Conservation (phyloP, 768 basidiomycete species). For the Plicaturopsis crispa region DNA sequence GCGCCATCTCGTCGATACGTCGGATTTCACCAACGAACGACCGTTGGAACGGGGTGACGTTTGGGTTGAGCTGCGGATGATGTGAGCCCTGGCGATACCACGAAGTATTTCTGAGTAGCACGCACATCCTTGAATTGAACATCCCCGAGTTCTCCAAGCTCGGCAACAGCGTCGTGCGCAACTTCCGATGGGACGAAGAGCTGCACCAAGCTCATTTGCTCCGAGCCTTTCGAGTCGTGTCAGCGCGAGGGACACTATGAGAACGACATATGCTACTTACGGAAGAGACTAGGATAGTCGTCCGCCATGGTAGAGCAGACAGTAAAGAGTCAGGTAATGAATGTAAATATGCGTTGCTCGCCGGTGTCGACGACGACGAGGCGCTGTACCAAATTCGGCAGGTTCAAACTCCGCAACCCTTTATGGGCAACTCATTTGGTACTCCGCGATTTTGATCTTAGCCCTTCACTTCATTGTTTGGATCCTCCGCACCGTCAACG, state of each 20-base stretch:
- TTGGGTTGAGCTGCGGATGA: slow-evolving; percentile 72
- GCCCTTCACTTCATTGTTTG: too few species aligned
- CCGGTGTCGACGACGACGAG: too few species aligned
- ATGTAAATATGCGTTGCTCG: too few species aligned
- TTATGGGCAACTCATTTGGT: too few species aligned
- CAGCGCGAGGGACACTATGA: slow-evolving; percentile 3
- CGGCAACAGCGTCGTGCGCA: slow-evolving; percentile 92
- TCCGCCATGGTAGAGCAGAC: slow-evolving; percentile 59
- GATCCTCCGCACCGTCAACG: too few species aligned
- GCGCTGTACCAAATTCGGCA: too few species aligned
- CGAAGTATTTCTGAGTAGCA: slow-evolving; percentile 5
- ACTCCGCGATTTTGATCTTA: too few species aligned
- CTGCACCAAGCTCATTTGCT: slow-evolving; percentile 96
- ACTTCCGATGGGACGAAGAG: slow-evolving; percentile 96
- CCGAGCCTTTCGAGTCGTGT: slow-evolving; percentile 59
- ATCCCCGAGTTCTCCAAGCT: slow-evolving; percentile 91
- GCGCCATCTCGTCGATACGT: slow-evolving; percentile 91
- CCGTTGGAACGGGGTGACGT: slow-evolving; percentile 95
- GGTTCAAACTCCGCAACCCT: too few species aligned
- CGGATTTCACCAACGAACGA: slow-evolving; percentile 96
- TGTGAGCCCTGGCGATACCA: slow-evolving; percentile 2
- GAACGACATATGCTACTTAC: slow-evolving; percentile 34
- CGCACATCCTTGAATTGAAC: slow-evolving; percentile 97
- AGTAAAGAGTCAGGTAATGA: too few species aligned
- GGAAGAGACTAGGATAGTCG: slow-evolving; percentile 80